phyloP scores from a whole-genome alignment of 2,329 filamentous ascomycete genomes.

The Hypoxylon sp. region DNA sequence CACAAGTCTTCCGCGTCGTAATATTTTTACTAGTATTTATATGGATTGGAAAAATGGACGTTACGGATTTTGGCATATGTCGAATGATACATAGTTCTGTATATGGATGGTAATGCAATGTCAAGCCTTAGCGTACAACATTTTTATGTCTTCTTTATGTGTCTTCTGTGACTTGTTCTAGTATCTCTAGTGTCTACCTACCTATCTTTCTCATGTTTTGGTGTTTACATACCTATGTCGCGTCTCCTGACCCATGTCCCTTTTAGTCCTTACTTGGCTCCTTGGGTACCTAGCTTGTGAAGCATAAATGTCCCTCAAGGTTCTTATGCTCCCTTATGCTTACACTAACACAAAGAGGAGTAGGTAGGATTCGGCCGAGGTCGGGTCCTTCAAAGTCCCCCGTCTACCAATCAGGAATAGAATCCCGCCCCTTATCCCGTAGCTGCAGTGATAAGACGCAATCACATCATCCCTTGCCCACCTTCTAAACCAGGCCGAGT shows the following conservation, averaged over 20 bases:
- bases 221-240: no score
- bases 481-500: conserved; percentile 33
- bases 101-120: conserved; percentile 50
- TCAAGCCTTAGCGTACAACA: conserved; percentile 38
- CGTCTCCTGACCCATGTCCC: no score
- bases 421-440: conserved; percentile 5
- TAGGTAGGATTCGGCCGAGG: not conserved
- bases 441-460: conserved; percentile 10
- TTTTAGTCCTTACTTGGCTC: no score
- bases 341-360: no score
- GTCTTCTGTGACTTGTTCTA: not conserved
- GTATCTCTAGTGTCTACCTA: not conserved
- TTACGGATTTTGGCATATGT: conserved; percentile 51
- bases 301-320: conserved; percentile 14
- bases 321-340: conserved; percentile 4
- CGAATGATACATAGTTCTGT: conserved; percentile 56
- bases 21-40: no score
- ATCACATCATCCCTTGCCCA: conserved; percentile 19
- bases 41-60: conserved; percentile 46
- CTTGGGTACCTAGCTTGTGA: no score
- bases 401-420: conserved; percentile 12
- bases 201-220: no score
- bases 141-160: not conserved
- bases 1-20: conserved; percentile 33
- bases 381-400: conserved; percentile 1